These are phyloP conservation scores for Fusarium humuli DNA, from an alignment of 2,329 filamentous ascomycete genomes.

Conservation along the genomic window DNA sequence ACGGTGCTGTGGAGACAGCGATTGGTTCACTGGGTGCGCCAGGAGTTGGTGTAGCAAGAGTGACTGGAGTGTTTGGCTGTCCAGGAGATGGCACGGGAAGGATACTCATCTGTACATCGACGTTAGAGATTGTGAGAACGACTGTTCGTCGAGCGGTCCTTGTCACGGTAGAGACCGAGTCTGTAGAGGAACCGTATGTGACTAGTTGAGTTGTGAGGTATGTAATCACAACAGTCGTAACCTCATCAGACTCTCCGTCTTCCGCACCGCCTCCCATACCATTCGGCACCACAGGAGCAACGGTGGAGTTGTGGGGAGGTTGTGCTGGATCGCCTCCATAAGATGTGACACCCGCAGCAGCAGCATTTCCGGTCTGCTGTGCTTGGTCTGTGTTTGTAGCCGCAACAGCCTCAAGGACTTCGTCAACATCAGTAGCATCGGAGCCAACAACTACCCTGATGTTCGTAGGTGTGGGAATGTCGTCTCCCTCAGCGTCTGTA, in stretches of 20 bases:
- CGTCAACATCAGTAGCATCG: neutral
- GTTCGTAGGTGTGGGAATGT: neutral
- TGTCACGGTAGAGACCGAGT: constrained; percentile 20
- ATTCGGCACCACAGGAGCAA: constrained; percentile 17
- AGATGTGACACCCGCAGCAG: neutral
- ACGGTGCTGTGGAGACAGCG: constrained; percentile 11
- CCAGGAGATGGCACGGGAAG: constrained; percentile 12
- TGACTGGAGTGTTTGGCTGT: neutral
- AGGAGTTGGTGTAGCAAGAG: constrained; percentile 25
- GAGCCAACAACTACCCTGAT: neutral
- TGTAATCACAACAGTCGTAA: constrained; percentile 30
- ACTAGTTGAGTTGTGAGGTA: constrained; percentile 29
- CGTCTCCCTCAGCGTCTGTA: no score
- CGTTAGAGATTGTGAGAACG: constrained; percentile 17
- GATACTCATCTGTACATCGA: constrained; percentile 12
- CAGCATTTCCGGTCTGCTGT: constrained; percentile 5
- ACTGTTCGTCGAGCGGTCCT: constrained; percentile 28
- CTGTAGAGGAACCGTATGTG: constrained; percentile 17
- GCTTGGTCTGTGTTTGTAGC: neutral
- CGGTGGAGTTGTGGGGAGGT: neutral
- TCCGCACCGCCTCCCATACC: constrained; percentile 1
- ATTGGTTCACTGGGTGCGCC: constrained; percentile 15
- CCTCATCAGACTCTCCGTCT: neutral
- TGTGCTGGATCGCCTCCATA: neutral
- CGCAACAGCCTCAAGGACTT: neutral